Conservation (phyloP, 78 protist genomes). For the Diacronema lutheri region DNA sequence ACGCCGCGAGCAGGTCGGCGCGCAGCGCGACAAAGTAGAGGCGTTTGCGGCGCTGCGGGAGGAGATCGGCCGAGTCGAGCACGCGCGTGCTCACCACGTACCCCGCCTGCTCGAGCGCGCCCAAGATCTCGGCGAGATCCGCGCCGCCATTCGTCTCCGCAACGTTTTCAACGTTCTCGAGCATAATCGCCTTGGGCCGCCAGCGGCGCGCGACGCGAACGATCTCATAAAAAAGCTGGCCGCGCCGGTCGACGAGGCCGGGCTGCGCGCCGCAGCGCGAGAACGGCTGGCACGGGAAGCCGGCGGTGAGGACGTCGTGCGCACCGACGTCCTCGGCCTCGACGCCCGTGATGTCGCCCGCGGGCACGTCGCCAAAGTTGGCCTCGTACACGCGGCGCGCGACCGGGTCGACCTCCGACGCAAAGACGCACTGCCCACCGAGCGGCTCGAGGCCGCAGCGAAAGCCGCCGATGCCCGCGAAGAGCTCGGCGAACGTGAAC, state of each 20-base stretch:
- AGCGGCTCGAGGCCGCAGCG: neutral
- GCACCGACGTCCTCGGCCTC: neutral
- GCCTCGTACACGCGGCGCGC: neutral
- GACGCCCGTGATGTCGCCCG: neutral
- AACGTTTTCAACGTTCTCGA: neutral
- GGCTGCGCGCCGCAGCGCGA: neutral
- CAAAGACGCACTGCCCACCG: neutral
- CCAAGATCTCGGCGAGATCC: neutral
- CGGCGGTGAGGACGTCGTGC: neutral
- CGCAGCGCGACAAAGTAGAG: neutral
- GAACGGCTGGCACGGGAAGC: constrained; percentile 28
- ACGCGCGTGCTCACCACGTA: neutral
- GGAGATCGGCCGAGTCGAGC: neutral
- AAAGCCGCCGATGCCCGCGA: neutral
- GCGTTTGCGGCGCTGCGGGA: constrained; percentile 14
- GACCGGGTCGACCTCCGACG: neutral
- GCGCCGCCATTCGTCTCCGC: neutral
- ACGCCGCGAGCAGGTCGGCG: neutral
- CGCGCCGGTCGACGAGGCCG: neutral
- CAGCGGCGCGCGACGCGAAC: too few species aligned
- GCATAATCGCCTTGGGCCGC: neutral
- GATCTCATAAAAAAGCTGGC: too few species aligned
- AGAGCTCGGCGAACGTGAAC: neutral
- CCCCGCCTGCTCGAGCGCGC: neutral
- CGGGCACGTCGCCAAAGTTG: neutral